Evolutionary conservation across 352 stramenopile species (phyloP), one percentile per base, ranked within the genome.

Genomic region (Stephanocyclus meneghinianus): DNA sequence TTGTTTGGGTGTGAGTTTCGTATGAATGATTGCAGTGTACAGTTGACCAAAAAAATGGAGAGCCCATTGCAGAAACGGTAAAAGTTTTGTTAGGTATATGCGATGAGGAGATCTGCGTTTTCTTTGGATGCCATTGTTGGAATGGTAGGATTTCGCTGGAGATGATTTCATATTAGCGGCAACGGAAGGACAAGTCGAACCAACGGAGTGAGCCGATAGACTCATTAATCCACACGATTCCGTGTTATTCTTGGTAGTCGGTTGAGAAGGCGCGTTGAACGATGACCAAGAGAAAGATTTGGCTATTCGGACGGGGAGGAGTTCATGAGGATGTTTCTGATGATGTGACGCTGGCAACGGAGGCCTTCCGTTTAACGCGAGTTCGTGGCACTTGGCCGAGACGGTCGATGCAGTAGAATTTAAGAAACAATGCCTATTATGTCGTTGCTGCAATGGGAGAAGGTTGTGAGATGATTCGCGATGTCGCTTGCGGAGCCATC

Each of bases 391-490:
- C 11, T 62, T 62, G 29, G 53, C 0, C 9, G 29, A n/a, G 53
- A 18, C 53, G 53, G 3, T 62, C 21, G 53, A 62, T 13, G 53
- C 50, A 4, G 50, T 44, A 44, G 53, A 16, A 9, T 4, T 62
- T 0, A n/a, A 59, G 8, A 2, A 3, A 59, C 18, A 44, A 2
- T 10, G 3, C 42, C 21, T 13, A 44, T 16, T 62, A 62, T 15
- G 35, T 16, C 9, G 40, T 18, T 44, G 53, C 21, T 44, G 53
- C 21, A 62, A n/a, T 18, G 53, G 53, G 6, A 62, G 53, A n/a
- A 62, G 53, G 40, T 62, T 62, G 10, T 11, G 21, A 16, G 53
- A 62, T 42, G 53, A 62, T 62, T 62, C 53, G 29, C 53, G 53
- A 3, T 44, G 53, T 62, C 53, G 11, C 29, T 62, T 62, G 29